Evolutionary conservation across 495 filamentous ascomycete genomes (phyloP), one percentile per base, ranked within the genome.

Genomic region (Bombardia bombarda): DNA sequence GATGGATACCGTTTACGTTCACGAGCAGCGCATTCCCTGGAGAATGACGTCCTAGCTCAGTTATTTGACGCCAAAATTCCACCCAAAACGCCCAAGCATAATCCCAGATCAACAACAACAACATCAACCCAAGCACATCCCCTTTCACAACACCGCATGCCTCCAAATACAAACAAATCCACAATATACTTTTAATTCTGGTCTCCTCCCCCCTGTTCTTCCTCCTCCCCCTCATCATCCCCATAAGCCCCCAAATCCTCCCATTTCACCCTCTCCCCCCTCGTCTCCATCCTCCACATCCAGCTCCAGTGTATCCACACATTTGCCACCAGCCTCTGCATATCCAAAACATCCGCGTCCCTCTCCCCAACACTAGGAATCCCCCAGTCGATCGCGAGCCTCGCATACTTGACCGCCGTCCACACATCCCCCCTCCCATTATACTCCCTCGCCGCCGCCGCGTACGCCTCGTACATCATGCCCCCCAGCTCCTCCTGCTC

Each of bases 361-460:
- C 32, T 44, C 8, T 48, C 51, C 12, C 67, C 67, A 10, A 66
- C 57, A 38, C 62, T 60, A 28, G 64, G 52, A 9, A 55, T 31
- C 20, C 60, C 61, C 38, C 49, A 55, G 30, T 68, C 61, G 25
- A 62, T 38, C 18, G 53, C 61, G 24, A 64, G n/a, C 1, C 26
- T 17, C 22, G 65, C 66, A 44, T 61, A 65, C 48, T 59, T 58
- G 31, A 43, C 52, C 9, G 64, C 66, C 38, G 48, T 61, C 56
- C 58, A 60, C 7, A 53, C 43, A 18, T 69, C 58, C 2, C 66
- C 66, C 1, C 48, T 42, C 4, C 56, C 65, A 33, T 59, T 67
- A 28, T 57, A 67, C 50, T 67, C 66, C 16, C 62, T 43, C 19
- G 64, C 66, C 24, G 64, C 63, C 12, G 59, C 46, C 7, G 56